phyloP scores from a whole-genome alignment of 129 eudicot species.

The Gnaphalium uliginosum region DNA sequence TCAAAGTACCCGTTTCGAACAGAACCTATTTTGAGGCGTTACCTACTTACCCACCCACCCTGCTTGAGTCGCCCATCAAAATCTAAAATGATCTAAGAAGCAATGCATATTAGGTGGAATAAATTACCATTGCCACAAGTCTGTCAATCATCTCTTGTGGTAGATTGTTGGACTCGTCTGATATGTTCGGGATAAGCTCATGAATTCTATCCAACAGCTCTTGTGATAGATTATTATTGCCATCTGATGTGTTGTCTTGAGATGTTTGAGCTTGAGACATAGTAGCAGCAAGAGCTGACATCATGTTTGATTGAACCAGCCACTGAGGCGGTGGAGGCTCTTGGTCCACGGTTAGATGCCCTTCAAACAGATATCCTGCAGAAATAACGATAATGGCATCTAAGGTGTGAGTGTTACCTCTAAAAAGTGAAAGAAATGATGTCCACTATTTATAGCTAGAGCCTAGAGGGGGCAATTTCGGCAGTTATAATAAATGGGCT shows the following conservation, averaged over 20 bases:
- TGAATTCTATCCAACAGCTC: conserved; percentile 59
- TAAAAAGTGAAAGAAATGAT: background rate
- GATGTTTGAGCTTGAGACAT: conserved; percentile 58
- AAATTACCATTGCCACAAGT: conserved; percentile 42
- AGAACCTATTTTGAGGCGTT: background rate
- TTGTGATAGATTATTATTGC: conserved; percentile 44
- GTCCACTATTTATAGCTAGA: background rate
- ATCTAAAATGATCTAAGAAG: background rate
- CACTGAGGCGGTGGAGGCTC: conserved; percentile 98
- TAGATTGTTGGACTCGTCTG: conserved; percentile 28
- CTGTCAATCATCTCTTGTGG: conserved; percentile 41
- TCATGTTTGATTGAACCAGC: conserved; percentile 71
- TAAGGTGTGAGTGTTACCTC: background rate
- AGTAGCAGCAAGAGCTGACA: conserved; percentile 63
- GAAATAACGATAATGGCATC: background rate
- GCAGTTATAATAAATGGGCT: background rate
- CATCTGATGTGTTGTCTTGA: conserved; percentile 34
- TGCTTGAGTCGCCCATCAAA: background rate
- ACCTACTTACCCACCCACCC: background rate
- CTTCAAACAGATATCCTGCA: conserved; percentile 88
- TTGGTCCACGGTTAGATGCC: conserved; percentile 90
- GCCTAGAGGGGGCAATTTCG: background rate
- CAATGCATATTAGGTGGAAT: background rate
- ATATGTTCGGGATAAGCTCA: conserved; percentile 59
- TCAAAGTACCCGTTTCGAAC: background rate